Conservation (phyloP, 176 grass and related monocot genomes). For the Eleusine coracana region DNA sequence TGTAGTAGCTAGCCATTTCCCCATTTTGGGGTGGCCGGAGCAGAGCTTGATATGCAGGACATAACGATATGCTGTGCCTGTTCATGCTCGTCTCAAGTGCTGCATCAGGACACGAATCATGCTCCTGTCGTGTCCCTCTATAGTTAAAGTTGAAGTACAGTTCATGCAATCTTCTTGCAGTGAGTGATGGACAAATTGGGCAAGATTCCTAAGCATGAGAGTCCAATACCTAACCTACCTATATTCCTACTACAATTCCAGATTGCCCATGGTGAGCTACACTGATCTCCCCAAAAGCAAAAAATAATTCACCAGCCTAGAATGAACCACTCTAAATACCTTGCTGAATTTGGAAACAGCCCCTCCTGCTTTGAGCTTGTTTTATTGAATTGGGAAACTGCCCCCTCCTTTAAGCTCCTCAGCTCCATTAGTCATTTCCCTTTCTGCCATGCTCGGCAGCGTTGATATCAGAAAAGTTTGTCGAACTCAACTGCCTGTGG, state of each 20-base stretch:
- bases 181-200: not conserved
- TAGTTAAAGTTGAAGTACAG: not conserved
- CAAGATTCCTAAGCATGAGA: not conserved
- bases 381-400: too few species aligned
- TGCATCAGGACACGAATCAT: not conserved
- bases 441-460: not conserved
- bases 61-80: not conserved
- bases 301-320: too few species aligned
- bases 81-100: not conserved
- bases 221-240: not conserved
- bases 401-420: too few species aligned
- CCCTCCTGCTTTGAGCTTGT: too few species aligned
- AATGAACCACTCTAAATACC: too few species aligned
- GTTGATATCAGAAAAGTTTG: not conserved
- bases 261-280: not conserved
- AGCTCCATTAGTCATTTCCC: not conserved
- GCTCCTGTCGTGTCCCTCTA: not conserved
- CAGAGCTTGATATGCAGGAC: not conserved
- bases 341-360: too few species aligned
- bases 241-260: not conserved
- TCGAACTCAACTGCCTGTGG: too few species aligned
- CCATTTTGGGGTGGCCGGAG: not conserved
- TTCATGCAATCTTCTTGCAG: not conserved
- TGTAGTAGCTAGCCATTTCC: too few species aligned
- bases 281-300: too few species aligned